Base-by-base conservation (phyloP, 257 asterid species). In the Solanum pinnatisectum region DNA sequence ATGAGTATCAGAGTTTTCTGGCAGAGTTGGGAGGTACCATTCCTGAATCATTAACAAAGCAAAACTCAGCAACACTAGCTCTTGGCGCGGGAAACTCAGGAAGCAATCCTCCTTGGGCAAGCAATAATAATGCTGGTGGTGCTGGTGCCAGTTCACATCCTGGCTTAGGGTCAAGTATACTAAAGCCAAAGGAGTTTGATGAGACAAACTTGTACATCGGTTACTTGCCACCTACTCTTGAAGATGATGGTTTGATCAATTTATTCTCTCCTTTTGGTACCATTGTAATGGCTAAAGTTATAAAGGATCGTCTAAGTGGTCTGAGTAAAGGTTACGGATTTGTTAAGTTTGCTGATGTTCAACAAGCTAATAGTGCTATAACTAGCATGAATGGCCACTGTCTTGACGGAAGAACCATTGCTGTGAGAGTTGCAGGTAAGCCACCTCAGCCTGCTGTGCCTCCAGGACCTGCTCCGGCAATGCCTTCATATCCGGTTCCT, bases 261-360 rank as follows among this genome's bases (percentile, higher is more conserved):
- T 92, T 97, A 89, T 97, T 97, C 89, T 91, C 98, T 52, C 91
- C 94, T 22, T 96, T 94, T 87, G 99, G 99, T 87, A 98, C 95
- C 59, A 97, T 96, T 85, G 99, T 95, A 90, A 97, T 96, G 99
- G 98, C 98, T 27, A 97, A 97, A 92, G 98, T 97, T 90, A 94
- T 97, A 85, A 97, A 94, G 92, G 99, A 97, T 89, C 96, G 98
- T 2, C 90, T 91, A 0, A 88, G 95, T 90, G 94, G 96, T 86
- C 88, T 92, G 90, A 96, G 98, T 91, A 97, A 97, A 90, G 99
- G 99, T 46, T 97, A 97, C 30, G 99, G 98, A 40, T 97, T 97
- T 88, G 99, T 97, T 18, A 97, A 97, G 94, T 97, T 95, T 91
- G 93, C 95, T 4, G 97, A 97, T 91, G 93, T 90, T 44, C 95